Conservation (phyloP, 2,329 filamentous ascomycete genomes). For the Dothideomycetes sp. region DNA sequence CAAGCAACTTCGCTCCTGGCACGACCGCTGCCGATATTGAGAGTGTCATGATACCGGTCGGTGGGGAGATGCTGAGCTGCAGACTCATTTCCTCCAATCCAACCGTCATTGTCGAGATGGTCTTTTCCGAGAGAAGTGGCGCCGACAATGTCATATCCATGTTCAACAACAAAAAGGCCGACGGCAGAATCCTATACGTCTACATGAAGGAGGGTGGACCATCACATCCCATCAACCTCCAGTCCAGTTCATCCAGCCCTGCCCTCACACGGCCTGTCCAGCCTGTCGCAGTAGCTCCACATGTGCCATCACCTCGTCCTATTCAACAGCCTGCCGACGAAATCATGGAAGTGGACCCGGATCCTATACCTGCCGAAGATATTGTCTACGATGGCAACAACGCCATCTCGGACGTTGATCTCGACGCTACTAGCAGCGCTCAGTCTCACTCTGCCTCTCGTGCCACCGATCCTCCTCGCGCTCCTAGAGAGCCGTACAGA, state of each 20-base stretch:
- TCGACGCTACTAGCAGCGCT: not conserved
- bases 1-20: conserved; percentile 71
- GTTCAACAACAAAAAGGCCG: conserved; percentile 72
- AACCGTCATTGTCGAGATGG: conserved; percentile 66
- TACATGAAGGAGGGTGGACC: conserved; percentile 51
- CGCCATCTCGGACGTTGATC: not conserved
- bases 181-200: conserved; percentile 62
- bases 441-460: not conserved
- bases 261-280: not conserved
- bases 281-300: conserved; percentile 3
- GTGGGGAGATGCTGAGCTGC: conserved; percentile 55
- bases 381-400: not conserved
- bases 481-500: conserved; percentile 6
- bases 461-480: not conserved
- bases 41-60: conserved; percentile 67
- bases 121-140: conserved; percentile 60
- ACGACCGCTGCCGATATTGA: conserved; percentile 76
- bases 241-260: conserved; percentile 4
- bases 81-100: conserved; percentile 56
- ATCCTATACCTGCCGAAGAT: conserved; percentile 10
- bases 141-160: conserved; percentile 64
- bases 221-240: conserved; percentile 17
- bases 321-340: conserved; percentile 16
- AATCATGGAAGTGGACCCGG: conserved; percentile 33
- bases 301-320: not conserved